phyloP scores from a whole-genome alignment of 768 basidiomycete genomes.

The Lentinula guzmanii region DNA sequence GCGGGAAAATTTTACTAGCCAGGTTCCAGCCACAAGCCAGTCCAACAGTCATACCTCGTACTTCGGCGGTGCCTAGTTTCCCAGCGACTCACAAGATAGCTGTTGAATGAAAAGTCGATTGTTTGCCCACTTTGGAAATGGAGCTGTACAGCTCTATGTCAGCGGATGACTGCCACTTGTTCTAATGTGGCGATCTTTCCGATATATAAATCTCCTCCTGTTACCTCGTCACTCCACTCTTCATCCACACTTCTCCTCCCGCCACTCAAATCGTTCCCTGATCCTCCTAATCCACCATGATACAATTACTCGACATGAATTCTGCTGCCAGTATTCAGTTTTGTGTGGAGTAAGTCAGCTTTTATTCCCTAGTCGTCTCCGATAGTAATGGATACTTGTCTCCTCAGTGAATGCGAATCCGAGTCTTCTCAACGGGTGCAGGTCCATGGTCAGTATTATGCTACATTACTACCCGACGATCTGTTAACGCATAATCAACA shows the following conservation, averaged over 20 bases:
- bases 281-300: not conserved
- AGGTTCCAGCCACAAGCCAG: not conserved
- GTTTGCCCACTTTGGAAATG: not conserved
- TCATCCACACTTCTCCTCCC: not conserved
- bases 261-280: not conserved
- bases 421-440: constrained; percentile 1
- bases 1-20: not conserved
- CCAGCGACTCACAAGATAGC: not conserved
- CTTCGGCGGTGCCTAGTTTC: not conserved
- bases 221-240: not conserved
- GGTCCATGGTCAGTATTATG: not conserved
- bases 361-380: not conserved
- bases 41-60: not conserved
- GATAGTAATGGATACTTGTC: not conserved
- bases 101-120: not conserved
- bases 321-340: not conserved
- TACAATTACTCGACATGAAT: constrained; percentile 2
- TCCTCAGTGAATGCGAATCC: not conserved
- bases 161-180: not conserved
- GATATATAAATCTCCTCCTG: not conserved
- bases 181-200: not conserved
- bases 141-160: not conserved
- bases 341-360: not conserved
- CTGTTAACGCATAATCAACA: not conserved
- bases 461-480: not conserved